Base-by-base conservation (phyloP, 208 protist genomes). In the Leishmania lainsoni region DNA sequence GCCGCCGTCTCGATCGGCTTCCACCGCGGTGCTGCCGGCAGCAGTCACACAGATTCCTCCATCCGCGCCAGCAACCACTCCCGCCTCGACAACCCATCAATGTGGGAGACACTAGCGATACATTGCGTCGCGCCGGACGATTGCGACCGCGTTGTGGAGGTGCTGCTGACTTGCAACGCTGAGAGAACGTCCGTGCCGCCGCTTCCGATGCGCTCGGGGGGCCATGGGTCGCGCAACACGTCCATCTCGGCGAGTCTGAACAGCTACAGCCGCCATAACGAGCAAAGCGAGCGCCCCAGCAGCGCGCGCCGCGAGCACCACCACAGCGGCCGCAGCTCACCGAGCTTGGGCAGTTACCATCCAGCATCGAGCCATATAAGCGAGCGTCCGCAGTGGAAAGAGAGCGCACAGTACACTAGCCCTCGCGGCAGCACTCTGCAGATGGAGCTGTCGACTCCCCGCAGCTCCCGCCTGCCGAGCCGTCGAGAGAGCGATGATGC, bases 81-180 rank as follows among this genome's bases (percentile, higher is more conserved):
- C 69, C 81, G 76, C 45, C 78, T 48, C 48, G 65, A 86, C 78
- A 85, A 84, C 81, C 93, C 93, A 4, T 39, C 85, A 0, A 75
- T 65, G 63, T 97, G 93, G 93, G 79, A 86, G 70, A 63, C 75
- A 10, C 74, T 97, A 51, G 87, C 87, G 42, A 73, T 97, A 58
- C 77, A 88, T 74, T 92, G 91, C 52, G 66, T n/a, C 61, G 76
- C 79, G 16, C 48, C 66, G 26, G 79, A 83, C 9, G 88, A 75
- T 22, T 91, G 88, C 80, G 87, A 90, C 65, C 82, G 70, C 29
- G 81, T 92, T 48, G 87, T 89, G 8, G 80, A 89, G 51, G 91
- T 87, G 3, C 86, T 97, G 63, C 77, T 89, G 29, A 78, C 78
- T 32, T 88, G 91, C 49, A 75, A 80, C 63, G 92, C 92, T 0